phyloP scores from a whole-genome alignment of 768 basidiomycete genomes.

The Boletus tomentosulus region DNA sequence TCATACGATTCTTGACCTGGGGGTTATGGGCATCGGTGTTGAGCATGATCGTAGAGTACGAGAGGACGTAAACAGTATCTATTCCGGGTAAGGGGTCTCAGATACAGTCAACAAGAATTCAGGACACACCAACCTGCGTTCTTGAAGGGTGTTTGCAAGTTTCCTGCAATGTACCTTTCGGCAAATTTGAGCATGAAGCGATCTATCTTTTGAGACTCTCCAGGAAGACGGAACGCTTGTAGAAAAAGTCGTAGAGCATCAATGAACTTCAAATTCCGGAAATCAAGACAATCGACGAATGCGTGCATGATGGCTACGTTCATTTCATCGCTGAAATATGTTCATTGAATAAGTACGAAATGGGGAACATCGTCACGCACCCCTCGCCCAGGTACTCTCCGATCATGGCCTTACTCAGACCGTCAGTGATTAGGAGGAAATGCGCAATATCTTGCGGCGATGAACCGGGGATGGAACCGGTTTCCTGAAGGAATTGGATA shows the following conservation, averaged over 20 bases:
- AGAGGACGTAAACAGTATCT: conserved; percentile 94
- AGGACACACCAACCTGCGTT: conserved; percentile 72
- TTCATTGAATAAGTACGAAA: conserved; percentile 2
- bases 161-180: conserved; percentile 90
- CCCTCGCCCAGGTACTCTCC: conserved; percentile 98
- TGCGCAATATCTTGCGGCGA: conserved; percentile 74
- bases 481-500: conserved; percentile 80
- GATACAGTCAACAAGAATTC: neutral
- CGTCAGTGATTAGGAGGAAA: conserved; percentile 87
- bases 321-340: conserved; percentile 64
- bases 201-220: conserved; percentile 98
- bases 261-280: conserved; percentile 76
- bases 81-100: conserved; percentile 4
- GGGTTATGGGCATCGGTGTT: conserved; percentile 98
- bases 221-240: conserved; percentile 94
- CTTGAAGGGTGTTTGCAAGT: conserved; percentile 79
- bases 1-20: conserved; percentile 93
- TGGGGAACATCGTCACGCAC: conserved; percentile 42
- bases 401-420: conserved; percentile 91
- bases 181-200: conserved; percentile 99
- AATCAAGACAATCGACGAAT: conserved; percentile 91
- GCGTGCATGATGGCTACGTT: conserved; percentile 96
- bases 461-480: conserved; percentile 76
- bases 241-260: conserved; percentile 88
- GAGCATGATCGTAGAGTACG: conserved; percentile 92